Conservation (phyloP, 352 stramenopile genomes). For the Globisporangium okanoganense region DNA sequence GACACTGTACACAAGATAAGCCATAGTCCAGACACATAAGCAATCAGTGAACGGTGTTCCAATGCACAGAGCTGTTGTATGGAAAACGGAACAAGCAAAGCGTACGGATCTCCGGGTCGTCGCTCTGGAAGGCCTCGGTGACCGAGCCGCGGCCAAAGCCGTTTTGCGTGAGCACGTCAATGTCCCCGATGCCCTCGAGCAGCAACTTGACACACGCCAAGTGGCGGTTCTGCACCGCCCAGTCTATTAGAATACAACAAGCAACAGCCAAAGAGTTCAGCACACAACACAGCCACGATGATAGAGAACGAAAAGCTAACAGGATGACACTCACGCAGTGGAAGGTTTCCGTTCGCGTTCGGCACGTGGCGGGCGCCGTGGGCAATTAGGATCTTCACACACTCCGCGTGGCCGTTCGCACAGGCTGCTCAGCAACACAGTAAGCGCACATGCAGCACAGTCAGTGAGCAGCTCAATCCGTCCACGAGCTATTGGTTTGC, state of each 20-base stretch:
- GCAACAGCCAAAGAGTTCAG: background rate
- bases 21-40: background rate
- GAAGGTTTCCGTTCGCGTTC: conserved; percentile 74
- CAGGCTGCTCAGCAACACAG: conserved; percentile 37
- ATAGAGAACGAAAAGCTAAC: background rate
- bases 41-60: background rate
- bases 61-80: background rate
- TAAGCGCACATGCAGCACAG: background rate
- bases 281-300: background rate
- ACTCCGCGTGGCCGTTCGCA: conserved; percentile 69
- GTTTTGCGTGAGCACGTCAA: conserved; percentile 84
- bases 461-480: background rate
- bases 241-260: conserved; percentile 39
- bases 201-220: conserved; percentile 74
- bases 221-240: conserved; percentile 87
- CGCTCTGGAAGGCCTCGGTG: conserved; percentile 80
- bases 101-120: conserved; percentile 83
- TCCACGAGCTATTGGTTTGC: background rate
- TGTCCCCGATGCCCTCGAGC: conserved; percentile 54
- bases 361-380: conserved; percentile 51
- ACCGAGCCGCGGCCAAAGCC: conserved; percentile 75
- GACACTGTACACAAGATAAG: conserved; percentile 35
- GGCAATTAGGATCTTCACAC: conserved; percentile 54
- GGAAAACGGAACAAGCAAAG: background rate
- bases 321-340: conserved; percentile 57